phyloP scores from a whole-genome alignment of 2,329 filamentous ascomycete species.

The Colletotrichum scovillei region DNA sequence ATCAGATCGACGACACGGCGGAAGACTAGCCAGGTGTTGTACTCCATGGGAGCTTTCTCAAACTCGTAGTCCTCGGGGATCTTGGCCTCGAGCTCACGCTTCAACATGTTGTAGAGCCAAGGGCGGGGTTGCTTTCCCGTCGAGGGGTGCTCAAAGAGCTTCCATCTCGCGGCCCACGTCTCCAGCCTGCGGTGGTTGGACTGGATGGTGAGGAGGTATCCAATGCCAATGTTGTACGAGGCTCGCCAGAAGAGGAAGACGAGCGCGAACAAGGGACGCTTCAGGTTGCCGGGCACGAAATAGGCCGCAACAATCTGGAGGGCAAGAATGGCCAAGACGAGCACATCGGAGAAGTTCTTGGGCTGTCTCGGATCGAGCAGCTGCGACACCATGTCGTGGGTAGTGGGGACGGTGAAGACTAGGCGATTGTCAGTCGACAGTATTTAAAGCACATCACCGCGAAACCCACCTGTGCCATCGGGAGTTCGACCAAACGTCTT shows the following conservation, averaged over 20 bases:
- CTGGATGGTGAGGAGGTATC: slow-evolving; percentile 87
- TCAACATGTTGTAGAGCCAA: slow-evolving; percentile 84
- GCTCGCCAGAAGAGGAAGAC: slow-evolving; percentile 94
- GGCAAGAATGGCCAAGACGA: slow-evolving; percentile 83
- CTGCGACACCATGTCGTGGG: slow-evolving; percentile 99
- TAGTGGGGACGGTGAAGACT: slow-evolving; percentile 97
- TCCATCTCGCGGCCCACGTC: slow-evolving; percentile 86
- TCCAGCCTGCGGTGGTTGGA: slow-evolving; percentile 89
- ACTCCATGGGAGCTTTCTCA: slow-evolving; percentile 92
- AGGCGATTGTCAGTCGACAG: slow-evolving; percentile 21
- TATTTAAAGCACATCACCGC: background rate
- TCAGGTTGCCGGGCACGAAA: slow-evolving; percentile 74
- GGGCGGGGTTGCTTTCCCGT: slow-evolving; percentile 87
- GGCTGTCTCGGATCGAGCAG: slow-evolving; percentile 93
- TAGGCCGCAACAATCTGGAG: slow-evolving; percentile 81
- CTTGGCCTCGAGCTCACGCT: slow-evolving; percentile 92
- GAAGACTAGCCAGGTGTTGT: slow-evolving; percentile 99
- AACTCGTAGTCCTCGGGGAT: slow-evolving; percentile 95
- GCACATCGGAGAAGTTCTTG: slow-evolving; percentile 89
- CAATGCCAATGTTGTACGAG: slow-evolving; percentile 94
- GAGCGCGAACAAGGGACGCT: slow-evolving; percentile 81
- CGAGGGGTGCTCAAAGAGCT: slow-evolving; percentile 85
- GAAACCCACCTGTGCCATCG: slow-evolving; percentile 83
- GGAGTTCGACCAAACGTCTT: slow-evolving; percentile 94
- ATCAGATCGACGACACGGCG: slow-evolving; percentile 95